Evolutionary conservation across 805 yeast genomes (phyloP), one percentile per base, ranked within the genome.

Genomic region (Kluyveromyces aestuarii): DNA sequence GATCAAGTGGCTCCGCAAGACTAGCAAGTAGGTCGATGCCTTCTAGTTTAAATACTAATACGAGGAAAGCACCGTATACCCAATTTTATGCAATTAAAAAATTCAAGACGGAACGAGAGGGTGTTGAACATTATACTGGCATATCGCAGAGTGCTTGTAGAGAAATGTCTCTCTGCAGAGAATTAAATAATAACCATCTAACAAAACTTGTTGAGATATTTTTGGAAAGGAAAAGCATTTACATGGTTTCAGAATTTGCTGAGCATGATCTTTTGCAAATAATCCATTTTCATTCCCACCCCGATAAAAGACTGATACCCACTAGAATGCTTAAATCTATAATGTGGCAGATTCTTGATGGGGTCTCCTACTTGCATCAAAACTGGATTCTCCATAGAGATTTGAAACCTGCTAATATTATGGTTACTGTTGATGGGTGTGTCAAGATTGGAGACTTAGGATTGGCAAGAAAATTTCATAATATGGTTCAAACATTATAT

Each of bases 301-400:
- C 96, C 0, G 95, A 87, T 46, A 72, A 82, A 35, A 78, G 79
- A 54, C 79, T 83, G 11, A 86, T 93, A 8, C 95, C 96, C 0
- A 85, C 83, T 50, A 67, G 76, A 41, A 84, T 89, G 43, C 72
- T 90, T 21, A 88, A 90, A 60, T 84, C 95, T 1, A 82, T 90
- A 27, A 76, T 88, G 65, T 89, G 93, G 89, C 99, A 93, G 68
- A 83, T 95, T 5, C 66, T 93, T 27, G 87, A 87, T 58, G 99
- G 99, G 4, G 90, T 93, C 2, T 80, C 89, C 0, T 93, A 83
- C 61, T 68, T 93, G 40, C 99, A 93, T 66, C 91, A 89, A 64
- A 91, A 93, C 66, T 93, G 99, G 98, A 82, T 93, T 2, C 71
- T 93, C 45, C 99, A 93, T 67, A 75, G 99, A 52, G 99, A 93